These are phyloP conservation scores for Teratosphaeria zuluensis DNA, from an alignment of 2,329 filamentous ascomycete species.

Conservation along the genomic window DNA sequence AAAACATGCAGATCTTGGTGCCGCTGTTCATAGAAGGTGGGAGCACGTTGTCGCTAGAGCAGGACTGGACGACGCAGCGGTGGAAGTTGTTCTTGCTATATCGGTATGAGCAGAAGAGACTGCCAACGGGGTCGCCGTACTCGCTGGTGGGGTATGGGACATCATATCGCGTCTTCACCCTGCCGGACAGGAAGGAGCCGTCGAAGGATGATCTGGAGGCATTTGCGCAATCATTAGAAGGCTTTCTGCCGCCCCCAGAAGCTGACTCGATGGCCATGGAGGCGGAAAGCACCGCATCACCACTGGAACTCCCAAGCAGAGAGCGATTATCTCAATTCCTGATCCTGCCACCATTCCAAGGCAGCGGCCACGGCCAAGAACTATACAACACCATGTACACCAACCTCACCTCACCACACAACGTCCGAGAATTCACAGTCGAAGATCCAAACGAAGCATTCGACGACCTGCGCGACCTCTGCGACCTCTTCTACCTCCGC, in stretches of 20 bases:
- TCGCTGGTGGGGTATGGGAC: constrained; percentile 83
- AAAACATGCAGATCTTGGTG: constrained; percentile 72
- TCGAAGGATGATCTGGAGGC: constrained; percentile 11
- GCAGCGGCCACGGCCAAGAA: constrained; percentile 64
- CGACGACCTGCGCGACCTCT: constrained; percentile 67
- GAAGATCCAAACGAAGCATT: constrained; percentile 89
- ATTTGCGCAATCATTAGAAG: constrained; percentile 15
- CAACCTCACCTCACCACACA: constrained; percentile 51
- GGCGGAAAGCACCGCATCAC: constrained; percentile 12
- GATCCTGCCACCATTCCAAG: constrained; percentile 79
- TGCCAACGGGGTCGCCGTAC: constrained; percentile 50
- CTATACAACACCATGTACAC: constrained; percentile 75
- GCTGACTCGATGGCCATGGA: background rate
- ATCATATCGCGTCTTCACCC: constrained; percentile 66
- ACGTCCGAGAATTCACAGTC: constrained; percentile 75
- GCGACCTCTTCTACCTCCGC: constrained; percentile 59
- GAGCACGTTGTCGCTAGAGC: constrained; percentile 61
- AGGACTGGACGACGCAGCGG: constrained; percentile 63
- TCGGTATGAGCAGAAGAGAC: constrained; percentile 12
- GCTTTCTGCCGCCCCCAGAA: constrained; percentile 21
- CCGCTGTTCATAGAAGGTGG: constrained; percentile 90
- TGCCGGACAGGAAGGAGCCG: constrained; percentile 19
- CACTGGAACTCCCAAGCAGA: constrained; percentile 58
- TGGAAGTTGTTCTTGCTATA: constrained; percentile 85
- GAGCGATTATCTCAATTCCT: constrained; percentile 88